Evolutionary conservation across 148 eudicot genomes (phyloP).

Genomic region (Silene latifolia): DNA sequence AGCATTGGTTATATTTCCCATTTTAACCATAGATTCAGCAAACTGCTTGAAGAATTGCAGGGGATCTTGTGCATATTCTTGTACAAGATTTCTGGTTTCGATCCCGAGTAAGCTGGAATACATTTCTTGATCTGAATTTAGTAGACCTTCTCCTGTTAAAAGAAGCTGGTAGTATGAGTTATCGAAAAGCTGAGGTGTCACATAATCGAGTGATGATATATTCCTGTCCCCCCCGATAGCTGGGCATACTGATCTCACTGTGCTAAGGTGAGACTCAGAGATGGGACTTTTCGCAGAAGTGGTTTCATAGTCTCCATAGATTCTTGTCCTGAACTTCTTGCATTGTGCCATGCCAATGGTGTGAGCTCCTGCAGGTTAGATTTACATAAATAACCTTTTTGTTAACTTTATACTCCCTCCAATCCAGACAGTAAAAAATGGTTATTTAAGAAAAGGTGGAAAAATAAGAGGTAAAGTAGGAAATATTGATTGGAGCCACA

Average conservation of each 20-base stretch:
- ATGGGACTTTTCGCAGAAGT: slow-evolving; percentile 51
- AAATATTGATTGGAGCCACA: no score
- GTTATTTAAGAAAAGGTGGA: no score
- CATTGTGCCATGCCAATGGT: slow-evolving; percentile 94
- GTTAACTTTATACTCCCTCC: no score
- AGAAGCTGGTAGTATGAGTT: slow-evolving; percentile 74
- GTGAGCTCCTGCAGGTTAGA: slow-evolving; percentile 63
- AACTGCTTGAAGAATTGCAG: slow-evolving; percentile 77
- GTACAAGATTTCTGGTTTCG: slow-evolving; percentile 61
- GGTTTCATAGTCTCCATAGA: slow-evolving; percentile 69
- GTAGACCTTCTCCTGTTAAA: slow-evolving; percentile 69
- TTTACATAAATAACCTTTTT: no score
- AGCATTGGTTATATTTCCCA: slow-evolving; percentile 73
- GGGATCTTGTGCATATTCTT: slow-evolving; percentile 54
- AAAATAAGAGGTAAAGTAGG: no score
- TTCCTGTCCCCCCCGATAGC: slow-evolving; percentile 55
- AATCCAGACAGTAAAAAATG: no score
- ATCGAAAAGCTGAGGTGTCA: slow-evolving; percentile 73
- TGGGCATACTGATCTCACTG: slow-evolving; percentile 56
- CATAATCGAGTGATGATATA: slow-evolving; percentile 62
- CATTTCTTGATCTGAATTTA: slow-evolving; percentile 83
- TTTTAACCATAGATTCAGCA: slow-evolving; percentile 84
- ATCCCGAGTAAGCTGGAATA: slow-evolving; percentile 69
- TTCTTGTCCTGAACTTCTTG: slow-evolving; percentile 59
- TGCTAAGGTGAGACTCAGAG: slow-evolving; percentile 47